Conservation (phyloP, 805 yeast species). For the Candida namnaoensis region DNA sequence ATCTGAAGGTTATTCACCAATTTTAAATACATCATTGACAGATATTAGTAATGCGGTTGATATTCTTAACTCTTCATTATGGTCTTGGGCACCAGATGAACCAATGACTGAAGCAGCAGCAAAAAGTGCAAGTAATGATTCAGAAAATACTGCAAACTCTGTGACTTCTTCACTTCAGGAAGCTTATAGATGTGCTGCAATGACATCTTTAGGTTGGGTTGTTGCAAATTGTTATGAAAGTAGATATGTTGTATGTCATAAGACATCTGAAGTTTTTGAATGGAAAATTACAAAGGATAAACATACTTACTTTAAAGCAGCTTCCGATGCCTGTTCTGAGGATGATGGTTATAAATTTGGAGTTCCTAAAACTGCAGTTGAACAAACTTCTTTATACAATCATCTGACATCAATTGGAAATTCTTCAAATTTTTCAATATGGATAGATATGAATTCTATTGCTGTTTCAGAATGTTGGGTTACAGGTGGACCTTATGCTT, state of each 20-base stretch:
- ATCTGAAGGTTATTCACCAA: constrained; percentile 58
- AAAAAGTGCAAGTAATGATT: constrained; percentile 4
- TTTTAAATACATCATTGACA: constrained; percentile 33
- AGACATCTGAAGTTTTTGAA: constrained; percentile 23
- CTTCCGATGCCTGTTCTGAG: constrained; percentile 21
- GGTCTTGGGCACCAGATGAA: constrained; percentile 71
- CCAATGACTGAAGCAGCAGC: constrained; percentile 29
- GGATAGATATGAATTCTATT: constrained; percentile 82
- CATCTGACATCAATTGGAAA: constrained; percentile 13
- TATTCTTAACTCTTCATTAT: constrained; percentile 30
- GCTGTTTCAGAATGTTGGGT: constrained; percentile 77
- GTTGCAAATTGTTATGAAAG: constrained; percentile 58
- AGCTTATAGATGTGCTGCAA: constrained; percentile 38
- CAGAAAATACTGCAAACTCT: constrained; percentile 6
- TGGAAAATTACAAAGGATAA: constrained; percentile 33
- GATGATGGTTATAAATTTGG: constrained; percentile 25
- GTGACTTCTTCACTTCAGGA: constrained; percentile 5
- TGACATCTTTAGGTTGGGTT: constrained; percentile 42
- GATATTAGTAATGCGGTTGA: constrained; percentile 18
- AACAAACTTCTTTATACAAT: constrained; percentile 24
- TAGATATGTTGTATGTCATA: constrained; percentile 49
- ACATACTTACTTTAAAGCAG: constrained; percentile 36
- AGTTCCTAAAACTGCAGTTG: constrained; percentile 42
- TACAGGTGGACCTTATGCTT: constrained; percentile 66
- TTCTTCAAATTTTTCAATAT: constrained; percentile 34